Evolutionary conservation across 176 grass and related monocot genomes (phyloP), one percentile per base, ranked within the genome.

Genomic region (Cenchrus fungigraminus): DNA sequence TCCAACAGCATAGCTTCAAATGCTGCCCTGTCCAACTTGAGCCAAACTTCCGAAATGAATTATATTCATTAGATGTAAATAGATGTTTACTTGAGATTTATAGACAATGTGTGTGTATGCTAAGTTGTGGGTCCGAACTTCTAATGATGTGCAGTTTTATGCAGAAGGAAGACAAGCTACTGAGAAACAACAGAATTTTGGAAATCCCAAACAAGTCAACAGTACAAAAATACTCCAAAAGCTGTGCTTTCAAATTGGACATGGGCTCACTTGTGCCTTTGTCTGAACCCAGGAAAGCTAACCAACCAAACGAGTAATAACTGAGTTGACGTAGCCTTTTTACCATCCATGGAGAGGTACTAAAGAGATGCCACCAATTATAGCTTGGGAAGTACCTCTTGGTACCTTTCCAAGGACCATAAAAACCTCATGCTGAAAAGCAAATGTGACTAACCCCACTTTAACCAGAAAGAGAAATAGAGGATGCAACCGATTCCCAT

Each of bases 41-140:
- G 28, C 44, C 19, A 37, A 74, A 42, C 40, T 74, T 42, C 28
- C 2, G 6, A 25, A 40, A 70, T 59, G 1, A 45, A 32, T 69
- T 51, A 51, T 45, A 56, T 59, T 60, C 28, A 70, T 56, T 44
- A 85, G 68, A 58, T 32, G 40, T 68, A 69, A 37, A 78, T 37
- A 85, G 16, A 78, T 51, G 28, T 31, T 71, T 28, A 40, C 28
- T 71, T 19, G 10, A 61, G 15, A 46, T 20, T 77, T 54, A 67
- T n/a, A 76, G 73, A 61, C 65, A 76, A 66, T 43, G 47, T 40
- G 42, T 12, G 15, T 1, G 8, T 3, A 65, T 74, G 20, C 47
- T 84, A 32, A 55, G 5, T 66, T 19, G 17, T 75, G 51, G n/a
- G 56, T 22, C 37, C 55, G 46, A 60, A 78, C 42, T 69, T 54